phyloP scores from a whole-genome alignment of 352 stramenopile species.

The Globisporangium recalcitrans region DNA sequence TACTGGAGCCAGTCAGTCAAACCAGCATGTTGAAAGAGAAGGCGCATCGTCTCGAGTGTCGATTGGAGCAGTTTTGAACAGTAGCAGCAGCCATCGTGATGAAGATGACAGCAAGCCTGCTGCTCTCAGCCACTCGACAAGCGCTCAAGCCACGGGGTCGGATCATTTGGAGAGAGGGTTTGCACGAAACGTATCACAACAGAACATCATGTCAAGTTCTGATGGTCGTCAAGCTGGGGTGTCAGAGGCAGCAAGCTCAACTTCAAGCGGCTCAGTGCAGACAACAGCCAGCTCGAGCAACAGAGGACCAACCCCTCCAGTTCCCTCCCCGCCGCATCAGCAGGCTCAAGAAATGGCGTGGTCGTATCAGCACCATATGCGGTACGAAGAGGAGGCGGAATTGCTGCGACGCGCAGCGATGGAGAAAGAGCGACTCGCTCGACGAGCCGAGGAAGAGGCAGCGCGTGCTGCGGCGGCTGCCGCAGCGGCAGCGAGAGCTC shows the following conservation, averaged over 20 bases:
- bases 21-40: constrained; percentile 10
- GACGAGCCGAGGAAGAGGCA: constrained; percentile 78
- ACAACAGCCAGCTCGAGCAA: constrained; percentile 8
- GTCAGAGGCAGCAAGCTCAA: not conserved
- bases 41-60: constrained; percentile 18
- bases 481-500: constrained; percentile 56
- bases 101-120: constrained; percentile 7
- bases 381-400: constrained; percentile 72
- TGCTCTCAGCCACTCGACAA: not conserved
- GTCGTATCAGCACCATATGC: constrained; percentile 61
- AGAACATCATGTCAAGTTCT: constrained; percentile 7
- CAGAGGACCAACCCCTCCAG: constrained; percentile 6
- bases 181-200: constrained; percentile 4
- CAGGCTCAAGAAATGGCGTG: constrained; percentile 61
- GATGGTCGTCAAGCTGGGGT: not conserved
- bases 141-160: not conserved
- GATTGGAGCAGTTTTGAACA: constrained; percentile 16
- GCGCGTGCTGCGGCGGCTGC: constrained; percentile 62
- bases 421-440: constrained; percentile 57
- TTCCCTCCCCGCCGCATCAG: constrained; percentile 12
- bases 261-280: constrained; percentile 4
- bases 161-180: constrained; percentile 1
- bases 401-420: constrained; percentile 51
- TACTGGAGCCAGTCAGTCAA: constrained; percentile 3
- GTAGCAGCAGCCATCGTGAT: constrained; percentile 9